Evolutionary conservation across 148 eudicot species (phyloP).

Genomic region (Silene conica): DNA sequence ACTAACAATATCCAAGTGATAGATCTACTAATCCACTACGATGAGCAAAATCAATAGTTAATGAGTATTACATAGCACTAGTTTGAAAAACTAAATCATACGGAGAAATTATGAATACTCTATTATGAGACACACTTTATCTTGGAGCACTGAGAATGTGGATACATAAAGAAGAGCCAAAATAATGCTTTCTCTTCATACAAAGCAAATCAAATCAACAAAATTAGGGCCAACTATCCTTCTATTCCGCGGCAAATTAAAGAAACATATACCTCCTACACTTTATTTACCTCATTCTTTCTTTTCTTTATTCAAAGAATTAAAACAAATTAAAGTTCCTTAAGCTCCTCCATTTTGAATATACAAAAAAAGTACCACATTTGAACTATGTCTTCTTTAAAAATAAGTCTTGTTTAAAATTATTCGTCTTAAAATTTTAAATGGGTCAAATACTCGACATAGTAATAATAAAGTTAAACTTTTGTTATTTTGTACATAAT

Average conservation of each 20-base stretch:
- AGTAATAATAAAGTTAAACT: too few species aligned
- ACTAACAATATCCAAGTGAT: slow-evolving; percentile 3
- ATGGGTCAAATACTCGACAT: too few species aligned
- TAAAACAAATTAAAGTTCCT: slow-evolving; percentile 4
- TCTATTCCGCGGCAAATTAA: slow-evolving; percentile 20
- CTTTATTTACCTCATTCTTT: slow-evolving; percentile 18
- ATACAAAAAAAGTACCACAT: slow-evolving; percentile 16
- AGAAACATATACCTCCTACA: slow-evolving; percentile 26
- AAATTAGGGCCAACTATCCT: slow-evolving; percentile 13
- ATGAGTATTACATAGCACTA: slow-evolving; percentile 15
- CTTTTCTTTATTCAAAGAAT: slow-evolving; percentile 28
- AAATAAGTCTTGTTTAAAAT: too few species aligned
- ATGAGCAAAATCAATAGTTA: slow-evolving; percentile 8
- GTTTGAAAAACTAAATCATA: slow-evolving; percentile 8
- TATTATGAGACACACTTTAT: slow-evolving; percentile 19
- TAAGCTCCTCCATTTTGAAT: slow-evolving; percentile 25
- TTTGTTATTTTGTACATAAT: too few species aligned
- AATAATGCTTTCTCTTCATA: slow-evolving; percentile 45
- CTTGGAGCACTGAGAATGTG: slow-evolving; percentile 22
- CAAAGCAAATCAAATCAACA: slow-evolving; percentile 20
- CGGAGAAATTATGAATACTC: not conserved
- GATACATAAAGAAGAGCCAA: slow-evolving; percentile 16
- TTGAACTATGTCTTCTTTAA: not conserved
- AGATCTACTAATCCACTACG: slow-evolving; percentile 9
- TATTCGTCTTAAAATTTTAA: too few species aligned